Base-by-base conservation (phyloP, 331 rosid species). In the Acacia concinna region DNA sequence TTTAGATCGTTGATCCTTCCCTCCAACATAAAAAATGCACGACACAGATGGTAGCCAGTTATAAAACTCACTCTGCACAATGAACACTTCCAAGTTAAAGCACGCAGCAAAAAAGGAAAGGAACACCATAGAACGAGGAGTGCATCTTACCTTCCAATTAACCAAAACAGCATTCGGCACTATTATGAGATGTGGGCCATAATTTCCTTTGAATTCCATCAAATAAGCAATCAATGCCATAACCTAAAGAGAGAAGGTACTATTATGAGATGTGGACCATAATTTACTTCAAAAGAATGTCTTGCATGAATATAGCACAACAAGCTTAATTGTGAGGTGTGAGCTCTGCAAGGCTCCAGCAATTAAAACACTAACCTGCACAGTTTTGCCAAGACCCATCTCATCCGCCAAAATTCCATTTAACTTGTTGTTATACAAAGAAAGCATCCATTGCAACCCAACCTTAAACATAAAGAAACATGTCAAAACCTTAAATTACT, bases 371-470 rank as follows among this genome's bases (percentile, higher is more conserved):
- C 84, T 66, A 76, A 87, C 82, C 99, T 96, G 99, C 38, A 96
- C 99, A 14, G 99, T 96, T 88, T 96, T 96, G 67, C 99, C 99
- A 84, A 96, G 98, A 85, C 99, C 99, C 99, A 96, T 96, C 94
- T 96, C 99, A 88, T 96, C 99, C 9, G 99, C 99, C 81, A 96
- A 89, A 63, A 96, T 96, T 82, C 98, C 98, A 88, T 96, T 96
- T 81, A 96, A 85, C 73, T 96, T 96, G 91, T 93, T 96, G 94
- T 96, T 95, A 82, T 95, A 95, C 87, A 95, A 84, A 43, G 99
- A 95, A 83, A 95, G 98, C 99, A 95, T 95, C 99, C 99, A 95
- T 85, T 95, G 99, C 82, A 95, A 85, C 73, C 99, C 99, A 82
- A 95, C 99, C 99, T 95, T 84, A 68, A 78, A 77, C 68, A 77